Conservation (phyloP, 129 eudicot genomes). For the Rutidosis leptorrhynchoides region DNA sequence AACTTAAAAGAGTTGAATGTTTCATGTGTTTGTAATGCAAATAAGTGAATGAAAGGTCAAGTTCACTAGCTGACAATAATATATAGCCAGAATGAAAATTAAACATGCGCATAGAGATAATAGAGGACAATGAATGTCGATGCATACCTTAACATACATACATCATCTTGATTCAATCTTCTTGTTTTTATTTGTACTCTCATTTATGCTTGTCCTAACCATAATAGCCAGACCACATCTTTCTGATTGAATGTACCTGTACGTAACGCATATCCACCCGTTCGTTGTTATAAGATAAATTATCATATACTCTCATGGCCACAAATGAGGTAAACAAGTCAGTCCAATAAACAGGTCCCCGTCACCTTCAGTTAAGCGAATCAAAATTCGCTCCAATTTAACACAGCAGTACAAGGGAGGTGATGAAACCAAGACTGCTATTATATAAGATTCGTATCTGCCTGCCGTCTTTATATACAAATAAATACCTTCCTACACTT, state of each 20-base stretch:
- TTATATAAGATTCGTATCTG: not conserved
- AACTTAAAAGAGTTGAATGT: no score
- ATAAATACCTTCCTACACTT: not conserved
- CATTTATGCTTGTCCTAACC: not conserved
- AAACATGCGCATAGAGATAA: not conserved
- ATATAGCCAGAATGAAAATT: not conserved
- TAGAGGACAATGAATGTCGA: constrained; percentile 4
- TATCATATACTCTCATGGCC: not conserved
- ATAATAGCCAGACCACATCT: not conserved
- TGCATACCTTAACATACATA: not conserved
- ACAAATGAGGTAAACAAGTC: constrained; percentile 6
- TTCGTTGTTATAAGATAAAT: not conserved
- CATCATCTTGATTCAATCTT: not conserved
- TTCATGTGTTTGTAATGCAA: not conserved
- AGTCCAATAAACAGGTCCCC: not conserved
- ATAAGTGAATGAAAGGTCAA: not conserved
- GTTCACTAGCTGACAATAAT: not conserved
- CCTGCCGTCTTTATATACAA: constrained; percentile 1
- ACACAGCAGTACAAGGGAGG: not conserved
- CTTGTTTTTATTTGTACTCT: not conserved
- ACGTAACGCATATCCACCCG: not conserved
- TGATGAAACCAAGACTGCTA: not conserved
- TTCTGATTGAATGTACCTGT: not conserved
- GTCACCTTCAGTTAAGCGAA: constrained; percentile 12
- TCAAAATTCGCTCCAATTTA: not conserved